Evolutionary conservation across 1,139 yeast genomes (phyloP), one percentile per base, ranked within the genome.

Genomic region (Barnettozyma hawaiiensis): DNA sequence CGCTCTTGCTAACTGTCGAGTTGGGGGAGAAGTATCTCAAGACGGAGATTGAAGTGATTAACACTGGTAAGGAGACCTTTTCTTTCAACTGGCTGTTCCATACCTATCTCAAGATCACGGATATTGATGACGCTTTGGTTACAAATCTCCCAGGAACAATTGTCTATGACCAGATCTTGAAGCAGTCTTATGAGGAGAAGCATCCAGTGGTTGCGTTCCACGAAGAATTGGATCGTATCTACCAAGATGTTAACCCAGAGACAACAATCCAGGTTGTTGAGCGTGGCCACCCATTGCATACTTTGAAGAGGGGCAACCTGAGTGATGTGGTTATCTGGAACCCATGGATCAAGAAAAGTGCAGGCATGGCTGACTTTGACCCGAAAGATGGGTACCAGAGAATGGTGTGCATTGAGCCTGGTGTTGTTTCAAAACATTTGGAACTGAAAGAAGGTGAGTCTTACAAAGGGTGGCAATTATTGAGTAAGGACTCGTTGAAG

Each of bases 251-350:
- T 27, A 70, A 75, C 19, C 64, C 66, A 18, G 67, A 66, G 7
- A 83, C 83, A 52, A 54, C 73, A 3, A 64, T 85, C 34, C 90
- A 81, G 59, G 75, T 79, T 33, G 76, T 81, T 38, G 84, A 79
- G 48, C 68, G 74, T 47, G 94, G 94, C 32, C 73, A 76, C 48
- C 90, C 85, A 4, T 63, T 78, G 42, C 81, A 81, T 60, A 78
- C 83, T 38, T 66, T 89, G 31, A 67, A 75, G 46, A 74, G 95
- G 58, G 65, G 65, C 23, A 80, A 81, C 54, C 70, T 90, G 51
- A 89, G 85, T 3, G 97, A 92, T 60, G 76, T 87, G 19, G 97
- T 92, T 39, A 97, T 92, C 42, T 92, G 98, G 98, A 92, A 92
- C 63, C 98, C 98, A 21, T 92, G 97, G 98, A 70, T 76, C 53